Evolutionary conservation across 169 alveolate species (phyloP).

Genomic region (Theileria parva): DNA sequence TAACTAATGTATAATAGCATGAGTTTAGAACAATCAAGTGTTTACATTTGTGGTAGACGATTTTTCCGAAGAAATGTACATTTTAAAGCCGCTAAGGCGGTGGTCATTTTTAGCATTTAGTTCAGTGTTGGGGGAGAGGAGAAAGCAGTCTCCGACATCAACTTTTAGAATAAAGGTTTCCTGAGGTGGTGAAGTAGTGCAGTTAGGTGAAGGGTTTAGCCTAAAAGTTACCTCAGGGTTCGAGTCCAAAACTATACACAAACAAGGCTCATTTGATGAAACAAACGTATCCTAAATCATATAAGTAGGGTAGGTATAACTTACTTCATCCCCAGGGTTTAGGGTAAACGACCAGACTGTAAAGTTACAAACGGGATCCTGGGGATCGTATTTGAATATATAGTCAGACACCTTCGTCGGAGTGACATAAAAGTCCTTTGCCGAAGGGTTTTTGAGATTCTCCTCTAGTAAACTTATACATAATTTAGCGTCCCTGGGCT

Average conservation of each 20-base stretch:
- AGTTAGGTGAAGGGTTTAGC: not conserved
- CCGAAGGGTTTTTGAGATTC: conserved; percentile 9
- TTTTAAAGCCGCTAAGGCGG: conserved; percentile 20
- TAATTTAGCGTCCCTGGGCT: conserved; percentile 78
- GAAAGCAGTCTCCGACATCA: conserved; percentile 35
- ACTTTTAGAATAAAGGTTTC: not conserved
- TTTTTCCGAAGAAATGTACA: conserved; percentile 44
- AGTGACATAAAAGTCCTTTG: conserved; percentile 11
- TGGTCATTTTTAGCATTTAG: conserved; percentile 21
- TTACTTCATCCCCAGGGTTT: conserved; percentile 17
- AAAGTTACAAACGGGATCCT: conserved; percentile 46
- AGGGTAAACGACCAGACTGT: conserved; percentile 25
- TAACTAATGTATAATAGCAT: no score
- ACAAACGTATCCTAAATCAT: conserved; percentile 26
- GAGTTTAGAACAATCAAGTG: no score
- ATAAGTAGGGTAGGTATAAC: conserved; percentile 4
- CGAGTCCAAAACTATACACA: conserved; percentile 27
- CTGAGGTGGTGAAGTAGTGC: not conserved
- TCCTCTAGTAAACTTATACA: conserved; percentile 17
- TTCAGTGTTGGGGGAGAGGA: conserved; percentile 25
- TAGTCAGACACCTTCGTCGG: conserved; percentile 15
- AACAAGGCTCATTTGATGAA: not conserved
- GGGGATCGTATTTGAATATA: conserved; percentile 22
- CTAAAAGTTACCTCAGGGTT: conserved; percentile 18
- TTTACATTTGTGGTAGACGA: not conserved